Base-by-base conservation (phyloP, 2,329 filamentous ascomycete species). In the Septoria petroselini region DNA sequence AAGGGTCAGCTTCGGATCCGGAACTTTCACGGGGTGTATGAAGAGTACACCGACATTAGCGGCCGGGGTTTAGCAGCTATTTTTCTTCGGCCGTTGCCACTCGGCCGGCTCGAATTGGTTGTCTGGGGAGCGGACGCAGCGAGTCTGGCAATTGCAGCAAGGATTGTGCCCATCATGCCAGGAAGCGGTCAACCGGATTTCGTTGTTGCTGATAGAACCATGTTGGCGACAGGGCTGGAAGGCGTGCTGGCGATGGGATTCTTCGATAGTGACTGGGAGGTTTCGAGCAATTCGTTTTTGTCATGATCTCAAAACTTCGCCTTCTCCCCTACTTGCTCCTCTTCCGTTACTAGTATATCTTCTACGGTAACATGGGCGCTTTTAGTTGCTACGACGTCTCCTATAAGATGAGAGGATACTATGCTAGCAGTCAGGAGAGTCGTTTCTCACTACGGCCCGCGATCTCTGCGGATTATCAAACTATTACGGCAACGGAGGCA, bases 161-260 rank as follows among this genome's bases (percentile, higher is more conserved):
- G 78, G 23, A 65, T 82, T 30, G 69, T 80, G 18, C 79, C 80
- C 0, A 74, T 76, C 57, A 62, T 81, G 43, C 78, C 79, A 14
- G 79, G 80, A 7, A 75, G 73, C 41, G 78, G 79, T 0, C 76
- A 80, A 57, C 79, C 80, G 9, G 78, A 82, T 57, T 81, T 80
- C 57, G 68, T 82, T 3, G 62, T 82, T 2, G 57, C 77, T 21
- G 69, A 73, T 35, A 59, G 66, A 44, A 69, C 64, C 18, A 74
- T 74, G 61, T 68, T 70, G 49, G 78, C 73, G 74, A 73, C 72
- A 55, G 79, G 78, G 1, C 64, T 75, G 37, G 76, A 73, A 35
- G 78, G 78, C 4, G 69, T 72, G 4, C 61, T 77, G 48, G 77
- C 77, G 2, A 70, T 80, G 66, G 79, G 79, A 0, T 80, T 78